Evolutionary conservation across 768 basidiomycete species (phyloP).

Genomic region (Hydnomerulius pinastri): DNA sequence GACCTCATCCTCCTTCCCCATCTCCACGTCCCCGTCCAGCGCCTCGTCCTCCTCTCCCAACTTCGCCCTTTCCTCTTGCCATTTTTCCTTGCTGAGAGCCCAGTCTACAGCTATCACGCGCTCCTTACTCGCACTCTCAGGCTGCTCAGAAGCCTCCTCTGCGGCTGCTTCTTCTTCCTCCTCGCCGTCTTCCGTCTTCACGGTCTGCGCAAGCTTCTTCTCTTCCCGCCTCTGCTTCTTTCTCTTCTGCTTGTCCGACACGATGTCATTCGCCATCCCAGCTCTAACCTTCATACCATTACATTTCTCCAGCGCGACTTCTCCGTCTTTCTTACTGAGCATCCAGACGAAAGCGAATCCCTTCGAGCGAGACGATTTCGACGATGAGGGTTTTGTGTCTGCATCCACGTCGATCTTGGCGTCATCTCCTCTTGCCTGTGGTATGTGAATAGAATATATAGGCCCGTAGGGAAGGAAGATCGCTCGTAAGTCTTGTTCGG

Average conservation of each 20-base stretch:
- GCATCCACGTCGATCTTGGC: constrained; percentile 31
- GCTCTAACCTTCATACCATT: constrained; percentile 73
- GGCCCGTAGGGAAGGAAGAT: constrained; percentile 88
- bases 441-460: constrained; percentile 83
- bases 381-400: constrained; percentile 5
- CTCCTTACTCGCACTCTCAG: constrained; percentile 42
- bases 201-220: constrained; percentile 39
- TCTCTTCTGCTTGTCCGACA: constrained; percentile 65
- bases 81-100: constrained; percentile 93
- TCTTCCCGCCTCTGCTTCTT: constrained; percentile 60
- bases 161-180: constrained; percentile 38
- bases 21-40: constrained; percentile 36
- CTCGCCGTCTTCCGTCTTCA: constrained; percentile 37
- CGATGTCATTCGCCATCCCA: constrained; percentile 58
- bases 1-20: constrained; percentile 29
- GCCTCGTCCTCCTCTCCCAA: constrained; percentile 33
- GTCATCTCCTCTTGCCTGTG: constrained; percentile 40
- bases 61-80: constrained; percentile 78
- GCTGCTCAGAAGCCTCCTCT: constrained; percentile 35
- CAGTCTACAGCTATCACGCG: constrained; percentile 92
- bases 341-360: constrained; percentile 98
- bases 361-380: constrained; percentile 45
- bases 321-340: constrained; percentile 81
- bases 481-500: constrained; percentile 81
- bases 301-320: constrained; percentile 74